Evolutionary conservation across 441 rosid species (phyloP).

Genomic region (Manihot esculenta): DNA sequence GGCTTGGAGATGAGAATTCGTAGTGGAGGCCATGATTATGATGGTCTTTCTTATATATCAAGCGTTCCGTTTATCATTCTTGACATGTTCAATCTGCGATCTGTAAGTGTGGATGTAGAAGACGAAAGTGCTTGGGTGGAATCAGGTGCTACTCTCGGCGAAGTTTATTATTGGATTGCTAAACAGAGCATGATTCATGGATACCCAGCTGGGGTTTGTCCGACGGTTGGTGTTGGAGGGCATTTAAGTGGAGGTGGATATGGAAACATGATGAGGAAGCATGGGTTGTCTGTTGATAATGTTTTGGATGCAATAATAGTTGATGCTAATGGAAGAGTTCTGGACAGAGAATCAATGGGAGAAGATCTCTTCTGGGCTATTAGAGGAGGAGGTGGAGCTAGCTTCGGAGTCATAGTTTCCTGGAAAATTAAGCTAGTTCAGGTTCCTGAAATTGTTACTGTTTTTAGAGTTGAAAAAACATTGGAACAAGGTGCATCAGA

Average conservation of each 20-base stretch:
- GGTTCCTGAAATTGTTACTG: slow-evolving; percentile 46
- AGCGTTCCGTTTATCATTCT: slow-evolving; percentile 43
- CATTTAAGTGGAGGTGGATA: slow-evolving; percentile 62
- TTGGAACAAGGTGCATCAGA: slow-evolving; percentile 32
- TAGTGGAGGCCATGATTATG: slow-evolving; percentile 70
- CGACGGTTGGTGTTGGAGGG: slow-evolving; percentile 63
- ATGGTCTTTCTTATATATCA: slow-evolving; percentile 57
- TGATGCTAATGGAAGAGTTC: slow-evolving; percentile 43
- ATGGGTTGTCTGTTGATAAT: slow-evolving; percentile 46
- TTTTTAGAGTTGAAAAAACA: slow-evolving; percentile 40
- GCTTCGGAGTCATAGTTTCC: slow-evolving; percentile 52
- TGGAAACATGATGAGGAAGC: slow-evolving; percentile 51
- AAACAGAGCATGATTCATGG: slow-evolving; percentile 46
- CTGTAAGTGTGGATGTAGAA: slow-evolving; percentile 29
- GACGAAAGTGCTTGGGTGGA: slow-evolving; percentile 50
- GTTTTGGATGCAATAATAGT: slow-evolving; percentile 53
- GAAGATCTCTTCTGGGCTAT: slow-evolving; percentile 72
- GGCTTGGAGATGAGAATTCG: slow-evolving; percentile 46
- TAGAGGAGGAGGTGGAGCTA: slow-evolving; percentile 63
- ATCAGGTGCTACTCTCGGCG: slow-evolving; percentile 63
- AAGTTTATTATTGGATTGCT: slow-evolving; percentile 46
- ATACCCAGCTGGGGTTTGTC: slow-evolving; percentile 61
- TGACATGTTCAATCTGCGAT: slow-evolving; percentile 50
- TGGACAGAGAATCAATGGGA: slow-evolving; percentile 57
- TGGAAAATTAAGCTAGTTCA: slow-evolving; percentile 52